Evolutionary conservation across 306 rosid genomes (phyloP), one percentile per base, ranked within the genome.

Genomic region (Pyrus communis): DNA sequence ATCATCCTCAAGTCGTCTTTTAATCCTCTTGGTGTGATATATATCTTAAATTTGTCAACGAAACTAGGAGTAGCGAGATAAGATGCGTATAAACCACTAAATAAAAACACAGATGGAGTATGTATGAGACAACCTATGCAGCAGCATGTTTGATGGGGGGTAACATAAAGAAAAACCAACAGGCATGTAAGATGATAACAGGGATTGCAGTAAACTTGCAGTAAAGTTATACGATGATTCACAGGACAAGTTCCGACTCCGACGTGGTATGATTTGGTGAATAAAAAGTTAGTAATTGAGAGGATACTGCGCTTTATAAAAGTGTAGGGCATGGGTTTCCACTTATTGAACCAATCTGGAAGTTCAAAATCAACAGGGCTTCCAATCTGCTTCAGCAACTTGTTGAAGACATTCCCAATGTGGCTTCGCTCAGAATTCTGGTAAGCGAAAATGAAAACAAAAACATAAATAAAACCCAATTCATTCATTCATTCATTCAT

Each of bases 241-340:
- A 18, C 2, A 38, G 42, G 42, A 38, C 42, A 38, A 38, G 9
- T 38, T 38, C 42, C 9, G 0, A 38, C 60, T 7, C 14, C 31
- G 7, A 60, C 40, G 60, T 28, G 71, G 9, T 38, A 46, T 9
- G 28, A 64, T 43, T 63, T 30, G 40, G 38, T 19, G 35, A 22
- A 30, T 13, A 54, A 69, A 52, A 70, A 54, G 9, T 22, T 72
- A 27, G 5, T 7, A 61, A 15, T 13, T 61, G 69, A 75, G 84
- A 94, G 98, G 97, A 94, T 94, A 94, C 98, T 94, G 83, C 98
- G 96, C 80, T 85, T 94, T 42, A 94, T 91, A 71, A 83, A 91
- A 66, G 79, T 88, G 85, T 88, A 94, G 42, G 82, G 86, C 79
- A 81, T 68, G 21, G 94, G 82, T 73, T 86, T 94, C 60, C 81